Evolutionary conservation across 2,329 filamentous ascomycete genomes (phyloP).

Genomic region (Elsinoe fawcettii): DNA sequence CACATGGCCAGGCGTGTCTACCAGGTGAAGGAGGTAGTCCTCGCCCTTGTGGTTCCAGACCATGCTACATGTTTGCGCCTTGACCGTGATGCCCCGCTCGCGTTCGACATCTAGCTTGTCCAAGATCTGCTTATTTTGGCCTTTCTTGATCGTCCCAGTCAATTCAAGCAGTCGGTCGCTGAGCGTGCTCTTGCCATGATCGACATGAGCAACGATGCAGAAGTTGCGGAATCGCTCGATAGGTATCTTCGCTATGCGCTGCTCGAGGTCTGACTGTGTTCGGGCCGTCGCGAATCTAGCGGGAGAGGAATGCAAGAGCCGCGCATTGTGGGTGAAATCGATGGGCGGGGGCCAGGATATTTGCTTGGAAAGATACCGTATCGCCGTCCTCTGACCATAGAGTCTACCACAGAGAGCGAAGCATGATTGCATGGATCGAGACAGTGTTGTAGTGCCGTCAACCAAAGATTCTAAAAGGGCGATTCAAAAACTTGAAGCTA

Average conservation of each 20-base stretch:
- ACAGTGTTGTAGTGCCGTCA: not conserved
- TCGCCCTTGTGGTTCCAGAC: slow-evolving; percentile 77
- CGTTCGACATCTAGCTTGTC: slow-evolving; percentile 96
- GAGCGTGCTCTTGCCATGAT: slow-evolving; percentile 96
- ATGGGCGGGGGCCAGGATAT: not conserved
- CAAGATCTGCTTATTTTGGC: slow-evolving; percentile 86
- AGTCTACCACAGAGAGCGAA: slow-evolving; percentile 21
- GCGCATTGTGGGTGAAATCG: slow-evolving; percentile 14
- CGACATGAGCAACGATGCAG: slow-evolving; percentile 97
- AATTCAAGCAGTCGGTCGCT: slow-evolving; percentile 87
- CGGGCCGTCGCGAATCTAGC: slow-evolving; percentile 32
- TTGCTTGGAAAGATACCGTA: not conserved
- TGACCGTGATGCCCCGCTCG: slow-evolving; percentile 94
- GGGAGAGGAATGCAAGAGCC: slow-evolving; percentile 26
- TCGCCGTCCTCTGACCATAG: not conserved
- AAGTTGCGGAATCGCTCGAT: slow-evolving; percentile 84
- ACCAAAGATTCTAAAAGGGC: not conserved
- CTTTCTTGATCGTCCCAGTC: slow-evolving; percentile 83
- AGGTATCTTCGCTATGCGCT: slow-evolving; percentile 64
- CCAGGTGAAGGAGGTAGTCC: slow-evolving; percentile 89
- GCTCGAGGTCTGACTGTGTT: slow-evolving; percentile 48
- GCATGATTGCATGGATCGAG: slow-evolving; percentile 44
- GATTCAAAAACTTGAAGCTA: not conserved
- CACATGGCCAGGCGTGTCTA: slow-evolving; percentile 95
- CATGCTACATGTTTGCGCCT: slow-evolving; percentile 98